Evolutionary conservation across 768 basidiomycete genomes (phyloP).

Genomic region (Leccinellum rugosiceps): DNA sequence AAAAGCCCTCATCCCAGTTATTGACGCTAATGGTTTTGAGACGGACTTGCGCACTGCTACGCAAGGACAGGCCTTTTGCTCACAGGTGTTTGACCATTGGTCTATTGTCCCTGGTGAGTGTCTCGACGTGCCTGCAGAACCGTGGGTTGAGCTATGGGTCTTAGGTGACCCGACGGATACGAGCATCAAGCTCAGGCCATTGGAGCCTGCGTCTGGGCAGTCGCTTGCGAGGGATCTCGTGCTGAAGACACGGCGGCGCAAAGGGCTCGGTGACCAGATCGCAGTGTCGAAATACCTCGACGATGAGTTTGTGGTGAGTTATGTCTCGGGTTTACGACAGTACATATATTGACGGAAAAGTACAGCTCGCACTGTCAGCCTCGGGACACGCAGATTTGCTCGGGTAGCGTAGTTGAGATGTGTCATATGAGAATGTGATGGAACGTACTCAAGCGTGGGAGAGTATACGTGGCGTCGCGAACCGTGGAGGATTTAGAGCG

Average conservation of each 20-base stretch:
- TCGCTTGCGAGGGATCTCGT: constrained; percentile 92
- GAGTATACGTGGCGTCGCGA: constrained; percentile 44
- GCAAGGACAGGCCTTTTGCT: constrained; percentile 98
- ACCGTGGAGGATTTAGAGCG: constrained; percentile 36
- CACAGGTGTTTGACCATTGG: constrained; percentile 99
- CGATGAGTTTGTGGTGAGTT: constrained; percentile 89
- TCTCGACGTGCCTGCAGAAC: neutral
- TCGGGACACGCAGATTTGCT: constrained; percentile 94
- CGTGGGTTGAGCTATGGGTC: neutral
- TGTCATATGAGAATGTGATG: constrained; percentile 2
- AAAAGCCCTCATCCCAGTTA: constrained; percentile 96
- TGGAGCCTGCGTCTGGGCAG: constrained; percentile 97
- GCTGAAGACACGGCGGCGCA: constrained; percentile 92
- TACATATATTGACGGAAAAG: constrained; percentile 6
- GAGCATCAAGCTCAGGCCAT: constrained; percentile 90
- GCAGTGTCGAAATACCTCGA: constrained; percentile 97
- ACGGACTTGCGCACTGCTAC: constrained; percentile 97
- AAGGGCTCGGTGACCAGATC: constrained; percentile 95
- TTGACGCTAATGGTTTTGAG: constrained; percentile 98
- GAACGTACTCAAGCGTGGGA: constrained; percentile 32
- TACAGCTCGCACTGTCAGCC: constrained; percentile 85
- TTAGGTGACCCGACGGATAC: constrained; percentile 97
- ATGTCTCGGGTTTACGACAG: neutral
- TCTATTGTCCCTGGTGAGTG: constrained; percentile 89
- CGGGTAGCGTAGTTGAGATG: constrained; percentile 36